Evolutionary conservation across 768 basidiomycete genomes (phyloP), one percentile per base, ranked within the genome.

Genomic region (Leccinum aurantiacum): DNA sequence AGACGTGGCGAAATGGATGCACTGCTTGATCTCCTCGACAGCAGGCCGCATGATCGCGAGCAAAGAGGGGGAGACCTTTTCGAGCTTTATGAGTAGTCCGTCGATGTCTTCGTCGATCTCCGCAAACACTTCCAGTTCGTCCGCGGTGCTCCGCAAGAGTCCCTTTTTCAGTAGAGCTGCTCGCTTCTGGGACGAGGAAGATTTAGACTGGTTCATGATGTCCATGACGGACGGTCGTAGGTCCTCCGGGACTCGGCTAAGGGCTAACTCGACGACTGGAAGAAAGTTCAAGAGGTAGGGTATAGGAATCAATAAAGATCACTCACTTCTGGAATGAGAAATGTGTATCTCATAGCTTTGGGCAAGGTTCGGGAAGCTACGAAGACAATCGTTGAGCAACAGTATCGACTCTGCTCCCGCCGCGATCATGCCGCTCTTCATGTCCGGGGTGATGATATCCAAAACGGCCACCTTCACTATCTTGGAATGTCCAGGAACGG

Each of bases 391-490:
- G 60, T 83, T 84, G 15, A 85, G 82, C 15, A 93, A 78, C 3
- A 87, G 78, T 52, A 95, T 83, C 2, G 88, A 75, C 71, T 95
- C 93, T 10, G 89, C 90, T 8, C 83, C 84, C 15, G 91, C 86
- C 10, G 89, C 90, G 25, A 82, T 73, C 9, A 86, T 83, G 2
- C 90, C 88, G 22, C 74, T 79, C 46, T 75, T 77, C 35, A 88
- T 67, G 66, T 93, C 91, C 0, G 85, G 85, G 11, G 89, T 89
- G 61, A 95, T 88, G 55, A 95, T 91, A 70, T 95, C 92, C 62
- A 93, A 87, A 22, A 90, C 80, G 0, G 91, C 91, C 1, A 87
- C 89, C 67, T 91, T 91, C 56, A 80, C 79, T 52, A 81, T 78
- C 62, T 84, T 84, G 0, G 91, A 91, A 70, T 93, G 91, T 3